These are phyloP conservation scores for Sordaria brevicollis DNA, from an alignment of 495 filamentous ascomycete genomes.

Conservation along the genomic window DNA sequence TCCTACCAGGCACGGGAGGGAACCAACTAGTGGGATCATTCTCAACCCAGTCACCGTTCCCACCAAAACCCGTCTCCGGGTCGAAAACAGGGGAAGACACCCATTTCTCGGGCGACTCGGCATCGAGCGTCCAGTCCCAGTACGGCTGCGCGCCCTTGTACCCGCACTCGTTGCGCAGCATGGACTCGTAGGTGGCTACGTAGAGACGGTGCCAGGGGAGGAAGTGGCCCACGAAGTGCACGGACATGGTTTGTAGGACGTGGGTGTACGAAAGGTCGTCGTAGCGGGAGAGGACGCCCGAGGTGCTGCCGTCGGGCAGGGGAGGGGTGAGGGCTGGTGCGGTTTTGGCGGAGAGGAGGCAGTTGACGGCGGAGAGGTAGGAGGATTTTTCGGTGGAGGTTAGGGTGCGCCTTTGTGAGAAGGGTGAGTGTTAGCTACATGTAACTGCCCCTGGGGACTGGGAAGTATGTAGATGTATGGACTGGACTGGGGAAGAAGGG, in stretches of 20 bases:
- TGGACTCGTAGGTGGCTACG: slow-evolving; percentile 26
- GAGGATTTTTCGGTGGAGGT: slow-evolving; percentile 2
- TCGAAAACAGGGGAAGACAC: slow-evolving; percentile 26
- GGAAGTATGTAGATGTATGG: no score
- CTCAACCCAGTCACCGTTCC: slow-evolving; percentile 9
- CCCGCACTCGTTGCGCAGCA: slow-evolving; percentile 26
- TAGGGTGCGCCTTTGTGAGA: slow-evolving; percentile 10
- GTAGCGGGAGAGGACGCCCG: slow-evolving; percentile 18
- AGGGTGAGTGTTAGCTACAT: not conserved
- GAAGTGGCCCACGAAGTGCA: slow-evolving; percentile 32
- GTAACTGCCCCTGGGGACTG: no score
- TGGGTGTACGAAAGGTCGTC: slow-evolving; percentile 32
- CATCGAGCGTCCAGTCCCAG: slow-evolving; percentile 34
- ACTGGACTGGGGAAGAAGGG: no score
- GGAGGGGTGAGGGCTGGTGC: slow-evolving; percentile 9
- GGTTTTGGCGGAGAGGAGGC: slow-evolving; percentile 11
- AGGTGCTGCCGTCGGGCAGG: not conserved
- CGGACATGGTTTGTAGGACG: slow-evolving; percentile 22
- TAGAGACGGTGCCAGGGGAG: slow-evolving; percentile 31
- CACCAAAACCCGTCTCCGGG: slow-evolving; percentile 21
- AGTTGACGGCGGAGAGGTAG: slow-evolving; percentile 12
- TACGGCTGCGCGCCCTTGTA: slow-evolving; percentile 29
- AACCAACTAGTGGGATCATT: slow-evolving; percentile 1
- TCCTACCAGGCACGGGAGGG: slow-evolving; percentile 12
- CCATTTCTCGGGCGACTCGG: slow-evolving; percentile 13